phyloP scores from a whole-genome alignment of 2,329 filamentous ascomycete species.

The Aspergillus sp. region DNA sequence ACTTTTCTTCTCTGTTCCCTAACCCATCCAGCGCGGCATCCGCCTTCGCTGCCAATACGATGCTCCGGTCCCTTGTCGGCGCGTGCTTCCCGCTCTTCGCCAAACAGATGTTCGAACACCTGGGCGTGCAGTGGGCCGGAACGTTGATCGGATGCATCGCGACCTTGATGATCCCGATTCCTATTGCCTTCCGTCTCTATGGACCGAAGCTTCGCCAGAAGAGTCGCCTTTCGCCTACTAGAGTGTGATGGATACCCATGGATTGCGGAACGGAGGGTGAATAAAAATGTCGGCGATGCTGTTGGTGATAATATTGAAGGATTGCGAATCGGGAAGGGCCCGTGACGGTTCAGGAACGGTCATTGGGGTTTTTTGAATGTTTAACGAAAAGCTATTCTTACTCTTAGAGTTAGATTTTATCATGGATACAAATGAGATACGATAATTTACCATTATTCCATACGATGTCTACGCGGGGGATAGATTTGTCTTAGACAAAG shows the following conservation, averaged over 20 bases:
- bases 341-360: too few species aligned
- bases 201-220: constrained; percentile 10
- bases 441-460: too few species aligned
- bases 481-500: too few species aligned
- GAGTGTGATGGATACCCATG: too few species aligned
- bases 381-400: too few species aligned
- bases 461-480: too few species aligned
- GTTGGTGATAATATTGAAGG: background rate
- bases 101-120: constrained; percentile 16
- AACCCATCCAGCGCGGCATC: constrained; percentile 12
- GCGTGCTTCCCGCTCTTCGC: constrained; percentile 16
- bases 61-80: constrained; percentile 18
- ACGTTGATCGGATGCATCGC: constrained; percentile 16
- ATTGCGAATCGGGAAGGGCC: background rate
- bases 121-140: constrained; percentile 16
- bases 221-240: constrained; percentile 11
- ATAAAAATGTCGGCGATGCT: background rate
- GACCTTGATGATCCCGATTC: constrained; percentile 17
- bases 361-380: too few species aligned
- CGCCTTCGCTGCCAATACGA: constrained; percentile 16
- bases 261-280: too few species aligned
- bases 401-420: too few species aligned
- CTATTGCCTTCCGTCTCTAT: constrained; percentile 12
- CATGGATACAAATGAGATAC: too few species aligned
- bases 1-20: background rate